These are phyloP conservation scores for Phytopythium montanum DNA, from an alignment of 352 stramenopile species.

Conservation along the genomic window DNA sequence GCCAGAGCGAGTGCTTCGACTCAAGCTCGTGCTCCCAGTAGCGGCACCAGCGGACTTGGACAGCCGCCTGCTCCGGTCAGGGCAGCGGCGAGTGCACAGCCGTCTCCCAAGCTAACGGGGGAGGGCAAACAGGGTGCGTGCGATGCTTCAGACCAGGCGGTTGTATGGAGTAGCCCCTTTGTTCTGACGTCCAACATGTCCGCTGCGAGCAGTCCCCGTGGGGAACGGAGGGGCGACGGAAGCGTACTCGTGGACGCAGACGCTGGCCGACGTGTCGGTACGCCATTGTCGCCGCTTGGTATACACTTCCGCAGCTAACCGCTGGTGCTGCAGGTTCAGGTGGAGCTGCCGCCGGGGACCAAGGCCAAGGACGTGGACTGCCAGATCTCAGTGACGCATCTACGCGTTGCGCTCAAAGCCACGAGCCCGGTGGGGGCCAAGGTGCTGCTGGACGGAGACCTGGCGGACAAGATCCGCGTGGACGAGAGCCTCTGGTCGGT, in stretches of 20 bases:
- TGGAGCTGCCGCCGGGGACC: constrained; percentile 89
- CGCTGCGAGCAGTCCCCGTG: constrained; percentile 54
- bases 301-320: not conserved
- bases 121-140: constrained; percentile 68
- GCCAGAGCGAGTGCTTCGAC: too few relatives aligned
- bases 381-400: constrained; percentile 77
- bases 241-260: constrained; percentile 98
- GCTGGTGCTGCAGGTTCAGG: constrained; percentile 44
- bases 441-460: constrained; percentile 71
- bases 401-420: constrained; percentile 84
- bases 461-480: constrained; percentile 92
- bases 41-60: too few relatives aligned
- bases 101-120: constrained; percentile 34
- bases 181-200: not conserved
- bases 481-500: constrained; percentile 99
- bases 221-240: constrained; percentile 87
- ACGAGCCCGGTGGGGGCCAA: not conserved
- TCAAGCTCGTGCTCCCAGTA: not conserved
- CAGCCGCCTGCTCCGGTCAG: not conserved
- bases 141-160: not conserved
- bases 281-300: constrained; percentile 7
- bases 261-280: constrained; percentile 93
- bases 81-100: not conserved
- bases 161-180: not conserved
- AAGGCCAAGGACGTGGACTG: constrained; percentile 91